Conservation (phyloP, 106 monocot genomes). For the Dactylorhiza incarnata region DNA sequence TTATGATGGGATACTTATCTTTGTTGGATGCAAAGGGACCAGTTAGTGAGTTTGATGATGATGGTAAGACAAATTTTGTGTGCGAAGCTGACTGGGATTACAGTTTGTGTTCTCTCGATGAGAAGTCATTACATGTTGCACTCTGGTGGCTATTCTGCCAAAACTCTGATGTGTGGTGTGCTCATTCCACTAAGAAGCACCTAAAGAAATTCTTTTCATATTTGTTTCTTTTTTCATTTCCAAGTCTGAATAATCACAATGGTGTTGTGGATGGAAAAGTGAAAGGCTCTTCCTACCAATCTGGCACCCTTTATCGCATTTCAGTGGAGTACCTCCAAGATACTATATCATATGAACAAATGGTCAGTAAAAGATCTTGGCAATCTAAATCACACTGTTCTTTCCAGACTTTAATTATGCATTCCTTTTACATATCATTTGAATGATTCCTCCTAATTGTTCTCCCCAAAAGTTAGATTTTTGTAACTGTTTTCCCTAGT, state of each 20-base stretch:
- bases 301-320: slow-evolving; percentile 36
- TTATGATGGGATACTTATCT: slow-evolving; percentile 29
- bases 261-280: not conserved
- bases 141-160: slow-evolving; percentile 71
- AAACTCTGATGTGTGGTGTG: slow-evolving; percentile 72
- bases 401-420: not conserved
- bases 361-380: slow-evolving; percentile 31
- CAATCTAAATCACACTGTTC: not conserved
- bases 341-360: slow-evolving; percentile 52
- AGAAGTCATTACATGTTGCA: slow-evolving; percentile 43
- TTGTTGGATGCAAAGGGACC: slow-evolving; percentile 13
- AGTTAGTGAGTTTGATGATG: slow-evolving; percentile 4
- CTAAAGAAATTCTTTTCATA: slow-evolving; percentile 50
- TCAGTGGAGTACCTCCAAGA: slow-evolving; percentile 52
- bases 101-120: slow-evolving; percentile 53
- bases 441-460: not conserved
- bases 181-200: slow-evolving; percentile 43
- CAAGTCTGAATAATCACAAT: slow-evolving; percentile 8
- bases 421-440: not conserved
- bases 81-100: slow-evolving; percentile 40
- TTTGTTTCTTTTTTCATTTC: slow-evolving; percentile 34
- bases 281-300: not conserved
- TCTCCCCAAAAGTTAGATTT: not conserved
- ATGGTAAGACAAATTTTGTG: not conserved
- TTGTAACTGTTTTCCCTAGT: not conserved